Percentiles rank a stretch among this genome's conserved stretches.
Conservation (phyloP, 495 filamentous ascomycete genomes). For the Margaritispora aquatica region DNA sequence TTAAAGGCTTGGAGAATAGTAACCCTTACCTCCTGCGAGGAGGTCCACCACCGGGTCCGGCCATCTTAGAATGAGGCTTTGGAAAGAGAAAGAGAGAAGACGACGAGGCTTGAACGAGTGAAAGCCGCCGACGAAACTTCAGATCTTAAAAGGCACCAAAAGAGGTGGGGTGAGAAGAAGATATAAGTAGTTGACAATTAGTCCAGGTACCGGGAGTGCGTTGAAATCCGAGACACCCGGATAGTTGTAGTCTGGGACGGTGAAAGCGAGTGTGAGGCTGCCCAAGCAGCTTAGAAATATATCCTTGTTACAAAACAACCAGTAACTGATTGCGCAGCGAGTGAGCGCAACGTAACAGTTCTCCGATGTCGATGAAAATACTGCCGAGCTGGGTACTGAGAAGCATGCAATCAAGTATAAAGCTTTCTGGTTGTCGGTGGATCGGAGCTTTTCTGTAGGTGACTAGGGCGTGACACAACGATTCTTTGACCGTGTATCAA, state of each 20-base stretch:
- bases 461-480: not conserved
- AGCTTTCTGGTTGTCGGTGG: not conserved
- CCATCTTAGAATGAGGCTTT: conserved; percentile 40
- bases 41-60: conserved; percentile 67
- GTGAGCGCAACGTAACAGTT: conserved; percentile 20
- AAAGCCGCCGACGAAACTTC: conserved; percentile 23
- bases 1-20: conserved; percentile 11
- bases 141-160: conserved; percentile 10
- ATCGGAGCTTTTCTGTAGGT: not conserved
- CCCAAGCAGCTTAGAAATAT: conserved; percentile 15
- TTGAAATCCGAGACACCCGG: conserved; percentile 18
- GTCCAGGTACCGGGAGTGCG: conserved; percentile 13
- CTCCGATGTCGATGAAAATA: conserved; percentile 7
- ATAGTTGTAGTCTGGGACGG: conserved; percentile 19
- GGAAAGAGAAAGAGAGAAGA: conserved; percentile 10
- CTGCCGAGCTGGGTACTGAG: conserved; percentile 3
- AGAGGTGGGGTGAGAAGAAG: not conserved
- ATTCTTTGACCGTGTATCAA: not conserved
- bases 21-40: conserved; percentile 53
- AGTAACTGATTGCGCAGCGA: conserved; percentile 12
- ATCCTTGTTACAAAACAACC: conserved; percentile 9
- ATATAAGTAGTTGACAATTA: conserved; percentile 6
- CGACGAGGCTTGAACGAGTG: conserved; percentile 24
- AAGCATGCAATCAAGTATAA: conserved; percentile 12
- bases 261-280: conserved; percentile 24